Base-by-base conservation (phyloP, 108 stramenopile species). In the Stephanodiscus minutulus region DNA sequence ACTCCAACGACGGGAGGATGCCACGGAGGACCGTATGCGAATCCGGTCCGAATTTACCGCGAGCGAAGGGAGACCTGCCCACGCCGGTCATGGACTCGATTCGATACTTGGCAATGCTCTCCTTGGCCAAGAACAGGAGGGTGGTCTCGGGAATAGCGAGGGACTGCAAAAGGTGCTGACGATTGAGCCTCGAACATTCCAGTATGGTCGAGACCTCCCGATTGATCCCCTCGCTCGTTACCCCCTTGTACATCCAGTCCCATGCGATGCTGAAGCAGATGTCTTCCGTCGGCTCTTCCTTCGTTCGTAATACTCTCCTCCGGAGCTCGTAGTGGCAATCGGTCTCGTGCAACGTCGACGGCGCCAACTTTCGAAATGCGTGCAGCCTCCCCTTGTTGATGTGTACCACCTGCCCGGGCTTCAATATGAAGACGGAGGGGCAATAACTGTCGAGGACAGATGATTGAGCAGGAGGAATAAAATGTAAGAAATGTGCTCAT, bases 381-480 rank as follows among this genome's bases (percentile, higher is more conserved):
- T 96, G 95, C 1, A 94, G 83, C 17, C 92, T 84, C 3, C 95
- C 95, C 68, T 96, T 96, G 72, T 91, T 92, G 57, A 96, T 94
- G 68, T 94, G 95, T 7, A 94, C 74, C 44, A 89, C 61, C 49
- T 96, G 89, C 15, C 93, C 92, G 20, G 96, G 91, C 72, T 90
- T 88, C 29, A 96, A 79, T 46, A 89, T 83, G 55, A 94, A 91
- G 10, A 96, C 86, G 22, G 85, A 87, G 7, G 95, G 95, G 73
- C 80, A 96, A 59, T 94, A 96, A 25, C 91, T 95, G 61, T n/a
- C 56, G 68, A 33, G 24, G 72, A 59, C n/a, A 66, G 25, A n/a
- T 58, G 25, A n/a, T 58, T 37, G 35, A 24, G n/a, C 3, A 44
- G 53, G 12, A 58, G 29, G 36, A 49, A 41, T 36, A 28, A 9